Percentiles rank a stretch among this genome's conserved stretches.
phyloP scores from a whole-genome alignment of 75 land plant genomes.

The Pinus taeda region DNA sequence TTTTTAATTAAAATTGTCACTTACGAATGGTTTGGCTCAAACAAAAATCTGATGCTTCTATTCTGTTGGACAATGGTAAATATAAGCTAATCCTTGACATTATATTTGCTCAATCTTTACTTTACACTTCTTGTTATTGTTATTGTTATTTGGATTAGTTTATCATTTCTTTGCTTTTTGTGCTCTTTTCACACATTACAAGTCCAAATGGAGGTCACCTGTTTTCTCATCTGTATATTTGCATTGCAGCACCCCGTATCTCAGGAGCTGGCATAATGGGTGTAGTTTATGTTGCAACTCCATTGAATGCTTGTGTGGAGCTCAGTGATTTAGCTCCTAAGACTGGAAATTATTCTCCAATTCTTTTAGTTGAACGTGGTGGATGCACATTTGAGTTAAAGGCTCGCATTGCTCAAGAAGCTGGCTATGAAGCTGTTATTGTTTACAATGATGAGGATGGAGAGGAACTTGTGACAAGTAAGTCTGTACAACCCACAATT shows the following conservation, averaged over 20 bases:
- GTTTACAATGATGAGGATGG: slow-evolving; percentile 40
- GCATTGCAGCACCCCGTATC: slow-evolving; percentile 31
- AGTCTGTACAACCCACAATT: slow-evolving; percentile 4
- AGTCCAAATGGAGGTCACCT: background rate
- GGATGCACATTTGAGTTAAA: slow-evolving; percentile 40
- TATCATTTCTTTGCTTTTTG: background rate
- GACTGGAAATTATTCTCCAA: slow-evolving; percentile 4
- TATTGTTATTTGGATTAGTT: background rate
- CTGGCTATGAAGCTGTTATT: slow-evolving; percentile 38
- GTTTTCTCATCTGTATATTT: slow-evolving; percentile 15
- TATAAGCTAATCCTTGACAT: slow-evolving; percentile 1
- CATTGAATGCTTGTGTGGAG: slow-evolving; percentile 32
- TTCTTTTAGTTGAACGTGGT: slow-evolving; percentile 39
- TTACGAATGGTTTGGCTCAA: background rate
- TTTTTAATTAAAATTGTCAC: background rate
- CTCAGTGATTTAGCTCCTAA: slow-evolving; percentile 10
- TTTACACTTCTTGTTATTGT: slow-evolving; percentile 7
- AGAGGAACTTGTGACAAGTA: slow-evolving; percentile 44
- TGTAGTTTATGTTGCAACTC: slow-evolving; percentile 28
- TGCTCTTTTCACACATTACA: background rate
- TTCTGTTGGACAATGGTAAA: background rate
- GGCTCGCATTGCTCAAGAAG: slow-evolving; percentile 43
- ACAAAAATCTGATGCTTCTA: background rate
- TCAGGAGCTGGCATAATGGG: slow-evolving; percentile 39
- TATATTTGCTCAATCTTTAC: background rate